phyloP scores from a whole-genome alignment of 2,329 filamentous ascomycete genomes.

The Fusarium sp. region DNA sequence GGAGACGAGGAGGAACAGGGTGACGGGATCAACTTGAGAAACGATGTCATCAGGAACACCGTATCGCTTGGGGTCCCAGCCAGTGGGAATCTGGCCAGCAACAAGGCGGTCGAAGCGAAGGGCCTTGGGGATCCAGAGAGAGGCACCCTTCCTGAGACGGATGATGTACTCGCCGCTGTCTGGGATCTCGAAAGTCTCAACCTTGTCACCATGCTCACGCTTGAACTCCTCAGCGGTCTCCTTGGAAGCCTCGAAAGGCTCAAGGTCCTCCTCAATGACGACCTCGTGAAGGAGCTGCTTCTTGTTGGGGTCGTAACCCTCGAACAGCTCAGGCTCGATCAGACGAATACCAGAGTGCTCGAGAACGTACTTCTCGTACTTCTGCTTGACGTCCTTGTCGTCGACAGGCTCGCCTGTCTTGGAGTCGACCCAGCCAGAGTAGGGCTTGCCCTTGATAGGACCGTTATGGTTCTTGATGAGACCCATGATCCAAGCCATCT shows the following conservation, averaged over 20 bases:
- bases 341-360: constrained; percentile 98
- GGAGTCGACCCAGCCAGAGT: constrained; percentile 95
- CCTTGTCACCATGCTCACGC: constrained; percentile 96
- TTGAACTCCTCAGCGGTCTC: constrained; percentile 98
- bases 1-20: constrained; percentile 92
- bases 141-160: constrained; percentile 94
- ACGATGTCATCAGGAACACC: constrained; percentile 98
- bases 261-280: constrained; percentile 95
- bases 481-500: constrained; percentile 99
- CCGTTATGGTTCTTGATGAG: constrained; percentile 99
- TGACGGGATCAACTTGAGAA: constrained; percentile 95
- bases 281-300: constrained; percentile 99
- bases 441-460: constrained; percentile 92
- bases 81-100: constrained; percentile 95
- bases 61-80: constrained; percentile 96
- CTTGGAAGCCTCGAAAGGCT: constrained; percentile 96
- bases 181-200: constrained; percentile 94
- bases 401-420: constrained; percentile 96
- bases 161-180: constrained; percentile 96
- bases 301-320: constrained; percentile 97
- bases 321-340: constrained; percentile 97
- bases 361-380: constrained; percentile 97
- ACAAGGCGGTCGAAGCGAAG: constrained; percentile 97
- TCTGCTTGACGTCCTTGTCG: constrained; percentile 96
- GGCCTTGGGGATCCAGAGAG: constrained; percentile 95